A percentile compares a stretch with the other conserved stretches of the same genome.
Conservation (phyloP, 169 alveolate genomes). For the Toxoplasma gondii region DNA sequence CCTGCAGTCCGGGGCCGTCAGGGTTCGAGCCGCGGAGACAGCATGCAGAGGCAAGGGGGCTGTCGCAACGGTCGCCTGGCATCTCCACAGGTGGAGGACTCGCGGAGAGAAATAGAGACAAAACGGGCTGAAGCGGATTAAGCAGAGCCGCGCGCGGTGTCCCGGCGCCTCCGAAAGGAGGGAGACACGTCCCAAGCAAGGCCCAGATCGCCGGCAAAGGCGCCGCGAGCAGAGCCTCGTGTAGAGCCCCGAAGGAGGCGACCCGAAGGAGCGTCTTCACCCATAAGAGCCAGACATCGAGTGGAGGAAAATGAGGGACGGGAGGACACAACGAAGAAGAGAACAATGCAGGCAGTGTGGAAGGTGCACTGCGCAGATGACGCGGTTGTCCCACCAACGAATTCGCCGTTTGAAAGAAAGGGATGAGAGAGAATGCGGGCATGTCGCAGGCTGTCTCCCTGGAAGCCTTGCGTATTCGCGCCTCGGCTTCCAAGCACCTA, state of each 20-base stretch:
- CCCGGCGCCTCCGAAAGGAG: not conserved
- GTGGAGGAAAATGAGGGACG: not conserved
- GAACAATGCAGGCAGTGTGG: not conserved
- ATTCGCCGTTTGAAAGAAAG: not conserved
- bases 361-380: not conserved
- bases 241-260: not conserved
- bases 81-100: not conserved
- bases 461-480: not conserved
- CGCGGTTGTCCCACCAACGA: not conserved
- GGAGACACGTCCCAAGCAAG: not conserved
- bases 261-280: not conserved
- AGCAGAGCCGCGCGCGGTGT: not conserved
- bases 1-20: no score
- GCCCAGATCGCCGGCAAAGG: not conserved
- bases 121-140: not conserved
- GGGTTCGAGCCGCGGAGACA: no score
- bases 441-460: not conserved
- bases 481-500: not conserved
- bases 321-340: not conserved
- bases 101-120: not conserved
- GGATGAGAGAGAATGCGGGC: conserved; percentile 6
- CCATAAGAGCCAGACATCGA: conserved; percentile 37
- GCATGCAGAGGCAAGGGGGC: no score
- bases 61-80: no score
- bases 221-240: not conserved